phyloP scores from a whole-genome alignment of 208 protist species.

The Crithidia sp. region DNA sequence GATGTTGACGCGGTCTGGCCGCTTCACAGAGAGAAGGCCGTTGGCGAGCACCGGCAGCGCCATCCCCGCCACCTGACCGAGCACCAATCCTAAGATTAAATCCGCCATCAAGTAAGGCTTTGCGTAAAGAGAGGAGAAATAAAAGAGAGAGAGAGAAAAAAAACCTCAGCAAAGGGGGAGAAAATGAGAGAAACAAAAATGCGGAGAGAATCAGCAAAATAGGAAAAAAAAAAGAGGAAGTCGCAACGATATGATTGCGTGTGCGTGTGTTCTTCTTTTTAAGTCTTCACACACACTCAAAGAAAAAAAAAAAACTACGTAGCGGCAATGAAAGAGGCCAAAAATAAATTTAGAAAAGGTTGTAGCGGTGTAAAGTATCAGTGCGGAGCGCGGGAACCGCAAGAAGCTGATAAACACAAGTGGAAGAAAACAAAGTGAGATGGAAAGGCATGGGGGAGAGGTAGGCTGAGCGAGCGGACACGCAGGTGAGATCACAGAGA shows the following conservation, averaged over 20 bases:
- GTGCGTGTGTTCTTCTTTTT: background rate
- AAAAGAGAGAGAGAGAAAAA: slow-evolving; percentile 8
- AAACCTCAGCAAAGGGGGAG: background rate
- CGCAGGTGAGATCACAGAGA: too few relatives aligned
- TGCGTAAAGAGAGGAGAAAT: slow-evolving; percentile 1
- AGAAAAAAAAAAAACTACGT: background rate
- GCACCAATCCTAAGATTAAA: slow-evolving; percentile 40
- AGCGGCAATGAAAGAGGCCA: background rate
- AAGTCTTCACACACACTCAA: background rate
- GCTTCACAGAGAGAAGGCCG: slow-evolving; percentile 57
- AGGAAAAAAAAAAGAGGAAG: background rate
- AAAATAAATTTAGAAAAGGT: too few relatives aligned
- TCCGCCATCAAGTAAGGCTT: slow-evolving; percentile 27
- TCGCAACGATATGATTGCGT: slow-evolving; percentile 5
- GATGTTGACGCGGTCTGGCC: slow-evolving; percentile 69
- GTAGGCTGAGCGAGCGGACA: too few relatives aligned
- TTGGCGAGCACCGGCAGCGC: slow-evolving; percentile 50
- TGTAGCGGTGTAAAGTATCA: too few relatives aligned
- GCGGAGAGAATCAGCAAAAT: background rate
- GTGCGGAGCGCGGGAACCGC: too few relatives aligned
- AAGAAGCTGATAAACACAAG: too few relatives aligned
- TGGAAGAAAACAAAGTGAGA: too few relatives aligned
- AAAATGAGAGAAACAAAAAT: background rate
- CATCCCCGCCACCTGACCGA: slow-evolving; percentile 26
- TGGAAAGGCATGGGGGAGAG: too few relatives aligned